These are phyloP conservation scores for Tirmania nivea DNA, from an alignment of 495 filamentous ascomycete genomes.

Conservation along the genomic window DNA sequence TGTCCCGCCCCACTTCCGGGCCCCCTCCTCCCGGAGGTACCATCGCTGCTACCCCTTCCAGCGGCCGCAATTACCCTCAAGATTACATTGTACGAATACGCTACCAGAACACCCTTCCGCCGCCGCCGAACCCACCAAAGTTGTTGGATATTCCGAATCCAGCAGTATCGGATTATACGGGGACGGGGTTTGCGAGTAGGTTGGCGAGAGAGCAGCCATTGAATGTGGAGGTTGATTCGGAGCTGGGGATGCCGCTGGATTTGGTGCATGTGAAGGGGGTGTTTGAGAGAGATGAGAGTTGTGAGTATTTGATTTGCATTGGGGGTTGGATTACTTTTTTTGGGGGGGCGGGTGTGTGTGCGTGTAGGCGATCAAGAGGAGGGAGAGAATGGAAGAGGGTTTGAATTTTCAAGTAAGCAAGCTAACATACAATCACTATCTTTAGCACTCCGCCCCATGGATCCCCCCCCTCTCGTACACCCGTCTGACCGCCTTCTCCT, in stretches of 20 bases:
- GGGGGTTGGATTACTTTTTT: no score
- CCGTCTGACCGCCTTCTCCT: slow-evolving; percentile 65
- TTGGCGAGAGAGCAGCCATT: slow-evolving; percentile 64
- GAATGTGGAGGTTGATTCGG: slow-evolving; percentile 91
- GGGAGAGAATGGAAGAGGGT: not conserved
- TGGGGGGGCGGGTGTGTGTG: no score
- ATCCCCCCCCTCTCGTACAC: slow-evolving; percentile 45
- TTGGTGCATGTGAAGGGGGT: slow-evolving; percentile 82
- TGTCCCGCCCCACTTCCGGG: no score
- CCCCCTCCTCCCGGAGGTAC: no score
- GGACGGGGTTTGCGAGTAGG: slow-evolving; percentile 65
- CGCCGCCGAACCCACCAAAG: slow-evolving; percentile 82
- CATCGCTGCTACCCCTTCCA: not conserved
- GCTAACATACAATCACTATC: not conserved
- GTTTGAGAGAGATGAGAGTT: slow-evolving; percentile 86
- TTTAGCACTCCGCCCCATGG: slow-evolving; percentile 58
- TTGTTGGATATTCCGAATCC: slow-evolving; percentile 88
- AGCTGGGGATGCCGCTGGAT: slow-evolving; percentile 93
- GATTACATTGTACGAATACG: slow-evolving; percentile 90
- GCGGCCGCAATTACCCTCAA: slow-evolving; percentile 34
- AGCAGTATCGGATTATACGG: slow-evolving; percentile 70
- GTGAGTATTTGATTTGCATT: slow-evolving; percentile 31
- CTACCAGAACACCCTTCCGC: slow-evolving; percentile 85
- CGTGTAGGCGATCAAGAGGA: not conserved
- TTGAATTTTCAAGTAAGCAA: no score